These are phyloP conservation scores for Colletotrichum graminicola DNA, from an alignment of 2,329 filamentous ascomycete genomes.

Conservation along the genomic window DNA sequence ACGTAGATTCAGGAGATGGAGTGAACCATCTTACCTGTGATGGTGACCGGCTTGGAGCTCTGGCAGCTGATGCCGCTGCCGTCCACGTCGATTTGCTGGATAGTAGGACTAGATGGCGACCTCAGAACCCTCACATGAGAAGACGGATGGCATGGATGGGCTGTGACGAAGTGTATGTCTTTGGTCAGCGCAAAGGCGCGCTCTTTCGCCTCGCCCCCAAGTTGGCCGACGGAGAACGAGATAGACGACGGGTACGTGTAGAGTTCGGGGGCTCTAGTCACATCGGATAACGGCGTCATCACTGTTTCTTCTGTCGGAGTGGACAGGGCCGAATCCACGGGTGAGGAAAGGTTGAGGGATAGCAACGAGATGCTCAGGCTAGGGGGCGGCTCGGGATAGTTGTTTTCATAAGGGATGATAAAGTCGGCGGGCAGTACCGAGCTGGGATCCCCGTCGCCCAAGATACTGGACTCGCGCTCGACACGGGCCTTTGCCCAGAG, in stretches of 20 bases:
- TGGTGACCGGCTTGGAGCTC: conserved; percentile 60
- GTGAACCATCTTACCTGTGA: conserved; percentile 56
- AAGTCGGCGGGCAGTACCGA: conserved; percentile 72
- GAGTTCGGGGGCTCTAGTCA: conserved; percentile 48
- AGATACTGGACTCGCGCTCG: conserved; percentile 70
- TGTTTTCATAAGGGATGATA: conserved; percentile 69
- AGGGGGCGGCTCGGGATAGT: conserved; percentile 62
- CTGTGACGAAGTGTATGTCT: conserved; percentile 75
- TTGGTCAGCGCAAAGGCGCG: conserved; percentile 62
- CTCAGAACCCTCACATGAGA: conserved; percentile 69
- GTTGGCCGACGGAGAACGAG: conserved; percentile 54
- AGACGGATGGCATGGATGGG: conserved; percentile 73
- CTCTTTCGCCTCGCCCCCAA: conserved; percentile 56
- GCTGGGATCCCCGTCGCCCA: conserved; percentile 68
- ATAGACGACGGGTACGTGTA: conserved; percentile 56
- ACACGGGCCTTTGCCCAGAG: conserved; percentile 72
- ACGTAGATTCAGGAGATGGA: conserved; percentile 39
- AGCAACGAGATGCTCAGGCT: conserved; percentile 63
- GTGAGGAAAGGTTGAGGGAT: conserved; percentile 62
- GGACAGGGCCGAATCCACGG: conserved; percentile 58
- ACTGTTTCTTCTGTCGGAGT: conserved; percentile 59
- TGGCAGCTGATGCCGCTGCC: conserved; percentile 59
- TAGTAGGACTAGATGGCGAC: conserved; percentile 70
- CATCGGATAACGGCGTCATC: conserved; percentile 54
- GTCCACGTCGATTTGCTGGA: conserved; percentile 67